phyloP scores from a whole-genome alignment of 2,329 filamentous ascomycete species.

The Aspergillus flavus region DNA sequence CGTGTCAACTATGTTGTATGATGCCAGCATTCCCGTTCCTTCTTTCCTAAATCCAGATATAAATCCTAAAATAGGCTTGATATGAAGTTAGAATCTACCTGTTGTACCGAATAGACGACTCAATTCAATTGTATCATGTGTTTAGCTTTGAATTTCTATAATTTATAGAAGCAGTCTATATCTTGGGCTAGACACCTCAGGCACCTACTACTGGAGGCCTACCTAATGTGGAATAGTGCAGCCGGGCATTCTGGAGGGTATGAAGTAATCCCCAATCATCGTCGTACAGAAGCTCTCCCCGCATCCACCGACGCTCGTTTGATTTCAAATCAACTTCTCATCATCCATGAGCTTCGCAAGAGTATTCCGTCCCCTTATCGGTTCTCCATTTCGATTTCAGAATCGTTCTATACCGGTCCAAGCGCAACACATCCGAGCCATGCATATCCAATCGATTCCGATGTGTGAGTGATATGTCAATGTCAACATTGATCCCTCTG shows the following conservation, averaged over 20 bases:
- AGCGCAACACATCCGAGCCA: conserved; percentile 33
- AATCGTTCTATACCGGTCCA: conserved; percentile 1
- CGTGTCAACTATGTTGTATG: too few relatives aligned
- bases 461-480: conserved; percentile 51
- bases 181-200: too few relatives aligned
- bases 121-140: too few relatives aligned
- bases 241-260: not conserved
- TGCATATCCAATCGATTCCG: conserved; percentile 57
- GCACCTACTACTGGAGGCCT: too few relatives aligned
- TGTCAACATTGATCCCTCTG: not conserved
- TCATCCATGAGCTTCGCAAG: conserved; percentile 35
- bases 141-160: too few relatives aligned
- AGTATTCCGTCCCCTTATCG: conserved; percentile 23
- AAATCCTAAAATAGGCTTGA: too few relatives aligned
- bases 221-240: too few relatives aligned
- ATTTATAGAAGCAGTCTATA: too few relatives aligned
- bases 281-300: conserved; percentile 12
- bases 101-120: too few relatives aligned
- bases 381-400: conserved; percentile 12
- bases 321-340: not conserved
- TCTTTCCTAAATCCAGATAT: too few relatives aligned
- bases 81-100: too few relatives aligned
- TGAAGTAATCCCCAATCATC: conserved; percentile 18
- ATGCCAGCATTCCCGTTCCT: too few relatives aligned
- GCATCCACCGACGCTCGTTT: conserved; percentile 2